These are phyloP conservation scores for Trypanosoma caninum DNA, from an alignment of 208 protist species.

Conservation along the genomic window DNA sequence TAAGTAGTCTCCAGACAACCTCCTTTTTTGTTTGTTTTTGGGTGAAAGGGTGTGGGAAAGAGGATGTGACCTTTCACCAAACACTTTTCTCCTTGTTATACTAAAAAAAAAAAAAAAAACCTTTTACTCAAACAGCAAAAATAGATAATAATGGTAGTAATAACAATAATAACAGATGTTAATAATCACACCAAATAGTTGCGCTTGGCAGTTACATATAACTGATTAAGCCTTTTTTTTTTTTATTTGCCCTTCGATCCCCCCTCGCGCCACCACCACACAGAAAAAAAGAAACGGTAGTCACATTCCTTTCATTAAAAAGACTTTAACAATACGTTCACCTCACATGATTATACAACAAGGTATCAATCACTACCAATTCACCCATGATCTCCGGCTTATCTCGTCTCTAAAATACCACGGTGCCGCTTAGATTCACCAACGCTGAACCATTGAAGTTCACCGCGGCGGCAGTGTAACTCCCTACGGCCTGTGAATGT, in stretches of 20 bases:
- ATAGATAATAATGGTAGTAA: neutral
- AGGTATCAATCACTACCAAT: slow-evolving; percentile 1
- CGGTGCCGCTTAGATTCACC: slow-evolving; percentile 30
- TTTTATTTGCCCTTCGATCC: neutral
- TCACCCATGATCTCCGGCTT: neutral
- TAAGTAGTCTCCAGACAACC: no score
- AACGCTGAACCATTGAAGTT: slow-evolving; percentile 27
- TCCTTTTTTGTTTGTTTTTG: no score
- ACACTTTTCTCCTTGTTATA: no score
- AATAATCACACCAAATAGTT: neutral
- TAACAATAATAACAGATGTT: neutral
- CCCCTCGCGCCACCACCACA: neutral
- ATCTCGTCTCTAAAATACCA: slow-evolving; percentile 18
- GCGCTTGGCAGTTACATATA: neutral
- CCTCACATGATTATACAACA: slow-evolving; percentile 14
- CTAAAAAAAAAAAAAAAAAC: neutral
- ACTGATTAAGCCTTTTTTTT: slow-evolving; percentile 1
- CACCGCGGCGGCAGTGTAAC: slow-evolving; percentile 16
- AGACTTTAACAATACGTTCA: no score
- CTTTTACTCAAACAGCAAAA: no score
- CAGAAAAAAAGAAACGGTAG: no score
- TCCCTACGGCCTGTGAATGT: slow-evolving; percentile 1
- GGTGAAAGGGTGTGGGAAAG: no score
- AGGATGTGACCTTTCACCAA: no score
- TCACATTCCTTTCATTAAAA: no score